Percentiles rank a stretch among this genome's conserved stretches.
Conservation (phyloP, 768 basidiomycete species). For the Tephrocybe rancida region DNA sequence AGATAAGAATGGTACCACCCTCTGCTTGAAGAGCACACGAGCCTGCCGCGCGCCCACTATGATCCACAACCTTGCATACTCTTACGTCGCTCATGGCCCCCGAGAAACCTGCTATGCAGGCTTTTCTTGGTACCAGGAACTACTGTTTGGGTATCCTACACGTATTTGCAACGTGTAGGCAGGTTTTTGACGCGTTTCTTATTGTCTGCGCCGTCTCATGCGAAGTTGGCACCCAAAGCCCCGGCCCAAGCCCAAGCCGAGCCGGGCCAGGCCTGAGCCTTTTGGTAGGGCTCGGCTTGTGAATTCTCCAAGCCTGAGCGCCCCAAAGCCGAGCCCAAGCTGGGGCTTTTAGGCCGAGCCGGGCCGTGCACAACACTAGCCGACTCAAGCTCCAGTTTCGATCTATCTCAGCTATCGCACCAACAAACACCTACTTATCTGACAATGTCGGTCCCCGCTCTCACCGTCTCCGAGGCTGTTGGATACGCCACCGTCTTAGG, state of each 20-base stretch:
- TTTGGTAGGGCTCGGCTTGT: background rate
- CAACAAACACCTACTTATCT: too few species aligned
- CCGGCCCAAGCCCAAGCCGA: background rate
- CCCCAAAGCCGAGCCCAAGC: background rate
- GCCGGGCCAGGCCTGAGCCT: background rate
- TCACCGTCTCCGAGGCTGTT: too few species aligned
- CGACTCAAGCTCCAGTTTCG: too few species aligned
- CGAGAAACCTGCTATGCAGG: background rate
- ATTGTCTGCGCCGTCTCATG: background rate
- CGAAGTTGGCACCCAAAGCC: too few species aligned
- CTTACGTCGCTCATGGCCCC: background rate
- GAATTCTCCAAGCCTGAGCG: background rate
- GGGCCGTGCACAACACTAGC: conserved; percentile 4
- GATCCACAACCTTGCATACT: background rate
- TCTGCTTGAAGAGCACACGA: background rate
- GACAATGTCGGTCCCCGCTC: too few species aligned
- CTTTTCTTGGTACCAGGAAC: background rate
- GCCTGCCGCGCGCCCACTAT: background rate
- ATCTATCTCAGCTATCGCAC: too few species aligned
- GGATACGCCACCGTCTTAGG: too few species aligned
- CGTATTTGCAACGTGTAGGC: background rate
- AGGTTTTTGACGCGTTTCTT: background rate
- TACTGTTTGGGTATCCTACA: background rate
- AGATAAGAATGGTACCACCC: background rate
- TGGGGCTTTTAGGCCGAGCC: background rate